Base-by-base conservation (phyloP, 2,329 filamentous ascomycete species). In the Pseudocercospora fuligena region DNA sequence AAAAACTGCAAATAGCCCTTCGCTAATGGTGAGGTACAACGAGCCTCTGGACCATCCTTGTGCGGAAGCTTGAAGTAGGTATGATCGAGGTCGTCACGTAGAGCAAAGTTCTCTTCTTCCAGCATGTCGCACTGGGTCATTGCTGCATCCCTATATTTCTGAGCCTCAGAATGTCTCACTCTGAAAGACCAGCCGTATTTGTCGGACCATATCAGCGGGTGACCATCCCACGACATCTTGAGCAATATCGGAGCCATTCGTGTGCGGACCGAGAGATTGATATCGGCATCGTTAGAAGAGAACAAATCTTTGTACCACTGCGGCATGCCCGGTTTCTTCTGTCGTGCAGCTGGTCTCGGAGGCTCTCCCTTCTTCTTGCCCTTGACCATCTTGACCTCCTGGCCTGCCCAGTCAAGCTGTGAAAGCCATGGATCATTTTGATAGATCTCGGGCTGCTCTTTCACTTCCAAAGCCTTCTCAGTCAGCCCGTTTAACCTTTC, bases 261-360 rank as follows among this genome's bases (percentile, higher is more conserved):
- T 36, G 93, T 96, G 54, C 96, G 88, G 0, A 98, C 94, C 0
- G 92, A 92, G 19, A 99, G 82, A 66, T 84, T 89, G 65, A 97
- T 95, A 0, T 86, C 86, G 0, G 85, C 82, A 66, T 89, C 87
- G 25, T 81, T 89, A 64, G 88, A 93, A 1, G 86, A 73, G 73
- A 96, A 97, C 1, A 99, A 83, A 77, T 93, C 93, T 75, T 95
- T 97, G 81, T 97, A 99, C 95, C 95, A 99, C 70, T 91, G 86
- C 0, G 95, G 95, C 91, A 92, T 95, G 14, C 95, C 95, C 0
- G 94, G 94, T 81, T 91, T 93, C 84, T 98, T 99, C 78, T 99
- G 95, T 54, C 91, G 85, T 11, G 89, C 89, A 7, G 89, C 91
- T 31, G 90, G 93, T 53, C 93, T 85, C 1, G 91, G 90, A 11